Conservation (phyloP, 805 yeast species). For the Lipomyces oligophaga region DNA sequence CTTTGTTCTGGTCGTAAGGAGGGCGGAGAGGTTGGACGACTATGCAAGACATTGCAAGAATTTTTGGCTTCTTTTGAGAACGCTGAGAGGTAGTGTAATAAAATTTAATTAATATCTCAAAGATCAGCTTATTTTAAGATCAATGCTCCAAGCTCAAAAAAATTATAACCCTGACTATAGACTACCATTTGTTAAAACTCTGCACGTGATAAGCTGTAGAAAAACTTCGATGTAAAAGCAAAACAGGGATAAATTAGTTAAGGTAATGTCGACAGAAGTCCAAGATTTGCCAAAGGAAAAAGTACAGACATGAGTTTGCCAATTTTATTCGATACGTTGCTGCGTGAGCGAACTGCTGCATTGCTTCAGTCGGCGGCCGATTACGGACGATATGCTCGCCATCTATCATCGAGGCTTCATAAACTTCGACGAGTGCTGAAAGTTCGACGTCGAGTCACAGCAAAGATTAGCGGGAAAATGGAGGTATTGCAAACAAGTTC, state of each 20-base stretch:
- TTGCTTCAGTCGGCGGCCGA: constrained; percentile 66
- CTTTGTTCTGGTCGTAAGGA: constrained; percentile 53
- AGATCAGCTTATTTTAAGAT: not conserved
- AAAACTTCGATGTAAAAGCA: not conserved
- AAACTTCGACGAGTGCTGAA: constrained; percentile 62
- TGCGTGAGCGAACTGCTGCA: constrained; percentile 54
- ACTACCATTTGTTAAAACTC: not conserved
- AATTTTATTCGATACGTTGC: constrained; percentile 22
- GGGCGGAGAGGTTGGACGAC: constrained; percentile 67
- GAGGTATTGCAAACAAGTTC: constrained; percentile 34
- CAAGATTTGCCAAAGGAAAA: too few relatives aligned
- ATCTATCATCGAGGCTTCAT: constrained; percentile 56
- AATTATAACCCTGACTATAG: not conserved
- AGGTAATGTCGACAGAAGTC: too few relatives aligned
- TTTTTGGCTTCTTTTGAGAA: too few relatives aligned
- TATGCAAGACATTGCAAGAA: constrained; percentile 18
- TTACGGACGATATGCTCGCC: constrained; percentile 61
- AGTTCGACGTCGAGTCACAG: constrained; percentile 61
- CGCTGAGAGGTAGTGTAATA: too few relatives aligned
- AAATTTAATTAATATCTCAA: too few relatives aligned
- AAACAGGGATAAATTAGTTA: too few relatives aligned
- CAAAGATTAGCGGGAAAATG: constrained; percentile 47
- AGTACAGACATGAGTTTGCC: constrained; percentile 16
- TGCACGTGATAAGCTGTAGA: not conserved
- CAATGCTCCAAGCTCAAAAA: not conserved